Evolutionary conservation across 371 early-diverging fungal genomes (phyloP).

Genomic region (Mucor sp.): DNA sequence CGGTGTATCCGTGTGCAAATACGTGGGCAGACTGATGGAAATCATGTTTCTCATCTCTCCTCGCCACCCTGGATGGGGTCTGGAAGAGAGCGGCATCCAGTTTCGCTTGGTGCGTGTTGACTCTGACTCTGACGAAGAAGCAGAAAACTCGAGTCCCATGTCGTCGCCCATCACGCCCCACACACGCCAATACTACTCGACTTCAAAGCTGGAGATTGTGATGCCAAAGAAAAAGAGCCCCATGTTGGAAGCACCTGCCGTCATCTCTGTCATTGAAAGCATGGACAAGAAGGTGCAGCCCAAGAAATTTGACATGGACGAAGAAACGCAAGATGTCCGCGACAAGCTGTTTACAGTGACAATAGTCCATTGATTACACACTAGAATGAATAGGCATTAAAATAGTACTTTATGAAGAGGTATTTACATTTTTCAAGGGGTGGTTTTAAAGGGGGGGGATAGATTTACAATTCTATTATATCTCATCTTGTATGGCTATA

Average conservation of each 20-base stretch:
- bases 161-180: slow-evolving; percentile 8
- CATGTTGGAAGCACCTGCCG: slow-evolving; percentile 24
- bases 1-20: slow-evolving; percentile 29
- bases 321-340: slow-evolving; percentile 3
- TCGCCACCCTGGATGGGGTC: slow-evolving; percentile 25
- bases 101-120: slow-evolving; percentile 11
- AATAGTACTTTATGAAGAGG: neutral
- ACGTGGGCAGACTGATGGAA: slow-evolving; percentile 32
- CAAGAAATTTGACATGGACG: slow-evolving; percentile 23
- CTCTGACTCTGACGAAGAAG: slow-evolving; percentile 1
- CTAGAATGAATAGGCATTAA: neutral
- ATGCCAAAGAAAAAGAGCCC: slow-evolving; percentile 14
- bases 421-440: neutral
- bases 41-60: slow-evolving; percentile 31
- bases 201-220: slow-evolving; percentile 5
- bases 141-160: neutral
- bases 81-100: slow-evolving; percentile 17
- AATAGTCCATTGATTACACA: slow-evolving; percentile 1
- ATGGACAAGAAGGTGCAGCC: slow-evolving; percentile 29
- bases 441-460: neutral
- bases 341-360: slow-evolving; percentile 12
- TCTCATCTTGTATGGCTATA: neutral
- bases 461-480: neutral
- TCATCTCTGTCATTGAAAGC: slow-evolving; percentile 26
- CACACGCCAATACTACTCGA: slow-evolving; percentile 3